These are phyloP conservation scores for Coniochaeta sp. DNA, from an alignment of 2,329 filamentous ascomycete genomes.

Conservation along the genomic window DNA sequence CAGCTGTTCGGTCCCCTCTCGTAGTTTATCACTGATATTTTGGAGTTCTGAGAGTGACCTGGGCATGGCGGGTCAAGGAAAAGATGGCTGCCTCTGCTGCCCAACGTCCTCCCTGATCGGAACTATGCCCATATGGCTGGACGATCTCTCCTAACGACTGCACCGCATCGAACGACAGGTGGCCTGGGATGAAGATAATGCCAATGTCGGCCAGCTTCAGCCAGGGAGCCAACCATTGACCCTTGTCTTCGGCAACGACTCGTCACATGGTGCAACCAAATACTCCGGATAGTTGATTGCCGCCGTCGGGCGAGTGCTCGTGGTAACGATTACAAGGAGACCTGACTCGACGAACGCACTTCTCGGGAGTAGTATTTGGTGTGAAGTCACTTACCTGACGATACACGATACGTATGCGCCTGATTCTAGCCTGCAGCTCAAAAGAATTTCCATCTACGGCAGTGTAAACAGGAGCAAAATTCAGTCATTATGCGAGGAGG, in stretches of 20 bases:
- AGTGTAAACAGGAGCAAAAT: background rate
- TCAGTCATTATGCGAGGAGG: background rate
- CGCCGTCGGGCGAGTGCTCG: background rate
- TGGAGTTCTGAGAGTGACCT: no score
- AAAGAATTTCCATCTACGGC: background rate
- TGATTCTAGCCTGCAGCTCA: background rate
- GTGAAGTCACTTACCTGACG: background rate
- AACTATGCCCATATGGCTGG: conserved; percentile 1
- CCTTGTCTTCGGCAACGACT: conserved; percentile 1
- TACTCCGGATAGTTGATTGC: background rate
- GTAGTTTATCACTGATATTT: no score
- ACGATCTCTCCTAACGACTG: background rate
- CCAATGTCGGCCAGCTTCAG: background rate
- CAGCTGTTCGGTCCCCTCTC: no score
- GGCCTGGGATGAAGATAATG: conserved; percentile 2
- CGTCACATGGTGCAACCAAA: background rate
- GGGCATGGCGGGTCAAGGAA: no score
- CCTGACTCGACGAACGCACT: background rate
- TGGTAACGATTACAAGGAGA: background rate
- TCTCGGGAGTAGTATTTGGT: background rate
- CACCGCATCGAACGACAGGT: background rate
- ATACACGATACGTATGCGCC: background rate
- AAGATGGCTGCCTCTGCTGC: no score
- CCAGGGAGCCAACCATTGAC: background rate
- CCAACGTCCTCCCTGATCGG: conserved; percentile 3